Percentiles rank a stretch among this genome's conserved stretches.
These are phyloP conservation scores for Nemania sp. DNA, from an alignment of 2,329 filamentous ascomycete species.

Conservation along the genomic window DNA sequence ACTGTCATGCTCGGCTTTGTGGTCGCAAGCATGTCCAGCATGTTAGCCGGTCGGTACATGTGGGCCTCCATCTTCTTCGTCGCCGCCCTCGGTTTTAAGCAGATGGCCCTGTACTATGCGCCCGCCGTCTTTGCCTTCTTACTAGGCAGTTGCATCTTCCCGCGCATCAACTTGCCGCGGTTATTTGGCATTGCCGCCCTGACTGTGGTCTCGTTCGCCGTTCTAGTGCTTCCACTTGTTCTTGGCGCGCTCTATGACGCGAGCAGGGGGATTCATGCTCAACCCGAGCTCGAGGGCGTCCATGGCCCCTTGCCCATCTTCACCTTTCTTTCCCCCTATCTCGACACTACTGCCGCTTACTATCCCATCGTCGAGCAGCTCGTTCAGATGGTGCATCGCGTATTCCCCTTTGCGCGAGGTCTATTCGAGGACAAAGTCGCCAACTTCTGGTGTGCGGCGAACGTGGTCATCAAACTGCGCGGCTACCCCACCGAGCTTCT, in stretches of 20 bases:
- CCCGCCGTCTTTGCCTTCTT: slow-evolving; percentile 91
- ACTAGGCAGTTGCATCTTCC: slow-evolving; percentile 81
- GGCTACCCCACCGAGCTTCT: slow-evolving; percentile 71
- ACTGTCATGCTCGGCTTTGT: slow-evolving; percentile 96
- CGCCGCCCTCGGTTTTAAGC: slow-evolving; percentile 91
- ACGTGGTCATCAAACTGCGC: slow-evolving; percentile 85
- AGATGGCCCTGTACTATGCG: slow-evolving; percentile 98
- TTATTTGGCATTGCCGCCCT: slow-evolving; percentile 75
- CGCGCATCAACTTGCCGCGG: slow-evolving; percentile 66
- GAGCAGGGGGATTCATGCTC: slow-evolving; percentile 63
- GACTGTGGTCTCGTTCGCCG: slow-evolving; percentile 72
- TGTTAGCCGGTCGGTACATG: slow-evolving; percentile 79
- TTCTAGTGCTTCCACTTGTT: slow-evolving; percentile 76
- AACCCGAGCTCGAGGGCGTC: slow-evolving; percentile 59
- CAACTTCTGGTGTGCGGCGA: slow-evolving; percentile 95
- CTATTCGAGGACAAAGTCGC: slow-evolving; percentile 98
- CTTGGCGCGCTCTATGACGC: slow-evolving; percentile 71
- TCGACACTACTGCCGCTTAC: slow-evolving; percentile 68
- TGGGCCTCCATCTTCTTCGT: slow-evolving; percentile 97
- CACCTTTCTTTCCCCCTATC: slow-evolving; percentile 57
- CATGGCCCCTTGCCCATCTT: slow-evolving; percentile 66
- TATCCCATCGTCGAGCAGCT: slow-evolving; percentile 79
- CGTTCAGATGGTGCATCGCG: slow-evolving; percentile 82
- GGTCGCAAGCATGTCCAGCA: slow-evolving; percentile 82
- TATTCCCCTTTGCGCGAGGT: slow-evolving; percentile 94